Evolutionary conservation across 1,284 basidiomycete genomes (phyloP), one percentile per base, ranked within the genome.

Genomic region (Meira miltonrushii): DNA sequence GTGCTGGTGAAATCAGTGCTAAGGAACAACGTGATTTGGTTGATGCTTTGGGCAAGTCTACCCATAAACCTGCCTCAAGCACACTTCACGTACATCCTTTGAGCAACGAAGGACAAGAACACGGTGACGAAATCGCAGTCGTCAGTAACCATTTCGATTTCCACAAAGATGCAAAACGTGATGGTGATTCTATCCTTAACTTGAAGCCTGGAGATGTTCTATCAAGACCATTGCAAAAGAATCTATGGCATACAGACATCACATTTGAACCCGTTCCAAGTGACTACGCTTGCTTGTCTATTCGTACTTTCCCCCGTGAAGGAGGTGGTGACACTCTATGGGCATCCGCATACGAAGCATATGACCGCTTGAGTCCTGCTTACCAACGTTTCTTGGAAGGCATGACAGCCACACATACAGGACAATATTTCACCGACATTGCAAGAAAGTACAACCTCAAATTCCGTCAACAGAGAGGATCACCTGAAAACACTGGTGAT

Each of bases 261-360:
- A 48, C 46, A 5, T 48, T 48, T 48, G 46, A 48, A 48, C 12
- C 13, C 12, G 46, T 48, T 13, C 46, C 46, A 48, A 48, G 46
- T 48, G 46, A 48, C 17, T 48, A 48, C 12, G 46, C 46, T 25
- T 48, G 46, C 25, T 23, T 48, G 17, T 23, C 17, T 8, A 48
- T 48, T 23, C n/a, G 46, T 19, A 48, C 46, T 25, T 48, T 48
- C 46, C 46, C 46, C 8, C 25, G 17, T 17, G 46, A 21, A 23
- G 46, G 46, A 48, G 41, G 41, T 43, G 46, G 46, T 23, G 46
- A 48, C 46, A 48, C 46, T 9, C 46, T 48, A 5, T 48, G 46
- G 46, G 46, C 46, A 21, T 48, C 46, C 25, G 46, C 46, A n/a
- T 48, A 48, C 21, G 46, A 48, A 48, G 46, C 46, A 2, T 48